Evolutionary conservation across 2,329 filamentous ascomycete genomes (phyloP), one percentile per base, ranked within the genome.

Genomic region (Aspergillus proliferans): DNA sequence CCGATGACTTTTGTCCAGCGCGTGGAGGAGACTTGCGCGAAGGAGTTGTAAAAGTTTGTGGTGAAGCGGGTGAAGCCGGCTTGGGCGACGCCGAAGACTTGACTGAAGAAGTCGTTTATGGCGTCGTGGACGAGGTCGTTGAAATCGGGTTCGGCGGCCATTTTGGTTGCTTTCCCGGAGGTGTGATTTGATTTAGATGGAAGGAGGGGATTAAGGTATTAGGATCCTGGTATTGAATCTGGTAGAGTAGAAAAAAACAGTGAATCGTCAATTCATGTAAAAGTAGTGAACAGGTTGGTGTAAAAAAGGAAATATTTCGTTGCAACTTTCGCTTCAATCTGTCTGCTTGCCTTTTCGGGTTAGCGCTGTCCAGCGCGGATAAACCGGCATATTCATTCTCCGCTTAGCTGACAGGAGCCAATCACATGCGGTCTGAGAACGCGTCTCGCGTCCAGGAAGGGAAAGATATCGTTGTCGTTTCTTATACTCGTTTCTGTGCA

Each of bases 1-100:
- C 83, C 77, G 57, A 88, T 70, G 50, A 93, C 76, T 43, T 88
- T 86, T 59, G 93, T 71, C 69, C 73, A 79, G 57, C 76, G 74
- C 51, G 70, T 63, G 30, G 65, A 50, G 42, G 65, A 68, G 56
- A 79, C 69, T 24, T 68, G 59, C 24, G 69, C 64, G 59, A 78
- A 70, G 41, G 75, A 70, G 47, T 57, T 52, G 51, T 67, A 63
- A 48, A 71, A 57, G 60, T 77, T 77, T 55, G 50, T 61, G 43
- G 55, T 62, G 58, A 72, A 61, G 24, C 68, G 68, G 9, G 47
- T 52, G 43, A 62, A 38, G 44, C 52, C 50, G 19, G 55, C 54
- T 24, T 62, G 54, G 46, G 66, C 36, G 41, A 57, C 52, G 36
- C 49, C 39, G 55, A 62, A 65, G 47, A 69, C 44, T 40, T 65